These are phyloP conservation scores for Chalciporus chontae DNA, from an alignment of 768 basidiomycete genomes.

Conservation along the genomic window DNA sequence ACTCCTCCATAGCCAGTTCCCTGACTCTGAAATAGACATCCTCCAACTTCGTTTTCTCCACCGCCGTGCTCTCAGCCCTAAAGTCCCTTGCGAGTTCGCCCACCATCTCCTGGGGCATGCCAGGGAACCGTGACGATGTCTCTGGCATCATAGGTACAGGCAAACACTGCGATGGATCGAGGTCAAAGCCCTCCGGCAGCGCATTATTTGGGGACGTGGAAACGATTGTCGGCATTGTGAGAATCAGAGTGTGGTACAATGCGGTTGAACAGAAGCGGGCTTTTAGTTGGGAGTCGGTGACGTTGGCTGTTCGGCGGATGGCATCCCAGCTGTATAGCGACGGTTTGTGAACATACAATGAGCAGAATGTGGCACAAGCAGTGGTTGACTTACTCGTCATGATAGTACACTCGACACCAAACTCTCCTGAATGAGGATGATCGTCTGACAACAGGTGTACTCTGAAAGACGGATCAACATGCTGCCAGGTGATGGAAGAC, in stretches of 20 bases:
- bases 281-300: constrained; percentile 75
- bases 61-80: constrained; percentile 52
- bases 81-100: constrained; percentile 60
- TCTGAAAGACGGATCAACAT: constrained; percentile 35
- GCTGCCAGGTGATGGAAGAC: neutral
- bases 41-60: constrained; percentile 53
- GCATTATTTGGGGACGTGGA: constrained; percentile 28
- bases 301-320: constrained; percentile 68
- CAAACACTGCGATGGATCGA: constrained; percentile 56
- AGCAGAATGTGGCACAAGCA: neutral
- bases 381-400: constrained; percentile 70
- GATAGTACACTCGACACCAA: constrained; percentile 86
- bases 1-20: constrained; percentile 56
- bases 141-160: constrained; percentile 56
- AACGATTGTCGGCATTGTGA: constrained; percentile 37
- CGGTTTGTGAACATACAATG: neutral
- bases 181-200: constrained; percentile 46
- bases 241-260: constrained; percentile 61
- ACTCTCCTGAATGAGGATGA: constrained; percentile 67
- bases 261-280: constrained; percentile 71
- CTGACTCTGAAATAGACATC: constrained; percentile 61
- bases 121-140: constrained; percentile 70
- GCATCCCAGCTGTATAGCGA: constrained; percentile 60
- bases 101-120: constrained; percentile 63
- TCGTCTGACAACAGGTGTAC: constrained; percentile 66